Evolutionary conservation across 2,329 filamentous ascomycete species (phyloP), one percentile per base, ranked within the genome.

Genomic region (Sporothrix brunneoviolacea): DNA sequence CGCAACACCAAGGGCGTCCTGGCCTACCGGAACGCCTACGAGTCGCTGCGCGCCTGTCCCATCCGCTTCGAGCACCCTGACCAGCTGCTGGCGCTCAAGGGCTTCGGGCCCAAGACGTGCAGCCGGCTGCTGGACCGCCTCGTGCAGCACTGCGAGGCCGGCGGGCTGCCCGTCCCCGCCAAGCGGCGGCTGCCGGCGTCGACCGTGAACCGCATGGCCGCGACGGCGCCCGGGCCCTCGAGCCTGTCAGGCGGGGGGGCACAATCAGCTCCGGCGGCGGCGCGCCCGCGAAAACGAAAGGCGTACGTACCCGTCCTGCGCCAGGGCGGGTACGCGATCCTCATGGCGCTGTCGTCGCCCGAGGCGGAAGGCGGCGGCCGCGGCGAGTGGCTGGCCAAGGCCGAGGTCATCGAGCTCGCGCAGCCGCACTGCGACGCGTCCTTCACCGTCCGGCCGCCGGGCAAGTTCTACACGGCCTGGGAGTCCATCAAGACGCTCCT

Each of bases 391-490:
- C 68, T 91, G 66, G 79, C 81, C 9, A 91, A 90, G 62, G 62
- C 73, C 7, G 76, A 86, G 51, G 67, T 90, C 3, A 83, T 90
- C 40, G 80, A 83, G 53, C 69, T 75, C 12, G 85, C 86, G 1
- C 84, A 91, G 59, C 79, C 78, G 7, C 73, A 86, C 62, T 88
- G 83, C 59, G 85, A 91, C 61, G 69, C 83, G 2, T 90, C 86
- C 0, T 90, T 89, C 59, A 84, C 77, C 0, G 80, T 77, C 0
- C 73, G 70, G 36, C 83, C 88, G 48, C 72, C 84, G 0, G 82
- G 75, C 10, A 85, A 82, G 51, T 86, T 79, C 59, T 87, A 88
- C 59, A 91, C 87, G 0, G 88, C 88, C 0, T 93, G 87, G 87
- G 85, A 79, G 60, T 89, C 86, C 2, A 90, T 91, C 76, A 88